Conservation (phyloP, 257 asterid species). For the Nyctanthes arbortristis region DNA sequence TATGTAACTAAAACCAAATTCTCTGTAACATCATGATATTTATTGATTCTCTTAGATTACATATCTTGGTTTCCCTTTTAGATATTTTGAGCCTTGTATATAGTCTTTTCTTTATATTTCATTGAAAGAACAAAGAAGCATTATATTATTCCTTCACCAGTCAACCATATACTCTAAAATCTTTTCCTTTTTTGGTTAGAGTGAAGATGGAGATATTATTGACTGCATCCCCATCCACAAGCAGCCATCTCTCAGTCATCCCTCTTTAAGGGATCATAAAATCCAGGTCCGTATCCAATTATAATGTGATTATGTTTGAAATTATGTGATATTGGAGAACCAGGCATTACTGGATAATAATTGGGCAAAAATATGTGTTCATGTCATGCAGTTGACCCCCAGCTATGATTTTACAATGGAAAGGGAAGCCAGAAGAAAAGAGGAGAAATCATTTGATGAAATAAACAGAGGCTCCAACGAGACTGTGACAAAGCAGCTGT, state of each 20-base stretch:
- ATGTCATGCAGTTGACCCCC: constrained; percentile 51
- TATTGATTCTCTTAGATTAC: too few relatives aligned
- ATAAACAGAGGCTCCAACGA: not conserved
- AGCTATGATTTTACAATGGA: constrained; percentile 26
- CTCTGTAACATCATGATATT: too few relatives aligned
- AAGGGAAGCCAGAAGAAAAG: not conserved
- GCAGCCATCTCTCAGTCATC: constrained; percentile 73
- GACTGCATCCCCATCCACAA: constrained; percentile 63
- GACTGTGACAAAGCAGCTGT: constrained; percentile 36
- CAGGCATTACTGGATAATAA: not conserved
- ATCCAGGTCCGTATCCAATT: constrained; percentile 39
- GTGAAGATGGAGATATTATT: constrained; percentile 79
- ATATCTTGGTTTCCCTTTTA: too few relatives aligned
- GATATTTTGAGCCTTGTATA: too few relatives aligned
- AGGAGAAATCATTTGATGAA: not conserved
- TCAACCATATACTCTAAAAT: too few relatives aligned
- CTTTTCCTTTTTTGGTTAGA: constrained; percentile 30
- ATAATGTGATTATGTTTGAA: not conserved
- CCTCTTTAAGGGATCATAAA: constrained; percentile 58
- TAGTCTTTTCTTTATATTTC: too few relatives aligned
- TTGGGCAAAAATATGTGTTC: not conserved
- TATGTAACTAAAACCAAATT: too few relatives aligned
- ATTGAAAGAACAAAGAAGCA: too few relatives aligned
- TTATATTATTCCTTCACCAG: too few relatives aligned
- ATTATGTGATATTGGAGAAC: not conserved